These are phyloP conservation scores for Nakazawaea ishiwadae DNA, from an alignment of 805 yeast genomes.

Conservation along the genomic window DNA sequence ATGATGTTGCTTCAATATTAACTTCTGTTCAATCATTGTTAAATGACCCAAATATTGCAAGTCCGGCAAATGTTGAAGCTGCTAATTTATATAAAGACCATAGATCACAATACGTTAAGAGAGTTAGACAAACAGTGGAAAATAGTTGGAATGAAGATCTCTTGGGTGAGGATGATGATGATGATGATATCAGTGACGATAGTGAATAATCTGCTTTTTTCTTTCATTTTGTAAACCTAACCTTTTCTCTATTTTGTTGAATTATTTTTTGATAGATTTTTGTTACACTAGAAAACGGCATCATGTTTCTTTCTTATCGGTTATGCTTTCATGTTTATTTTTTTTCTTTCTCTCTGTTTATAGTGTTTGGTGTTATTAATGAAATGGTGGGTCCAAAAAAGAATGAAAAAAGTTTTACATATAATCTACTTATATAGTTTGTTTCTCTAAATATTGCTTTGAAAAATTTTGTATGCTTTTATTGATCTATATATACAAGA, in stretches of 20 bases:
- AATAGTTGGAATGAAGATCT: conserved; percentile 87
- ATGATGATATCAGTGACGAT: conserved; percentile 30
- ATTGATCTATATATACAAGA: not conserved
- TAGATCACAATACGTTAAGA: conserved; percentile 82
- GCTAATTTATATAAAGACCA: conserved; percentile 95
- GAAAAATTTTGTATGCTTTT: not conserved
- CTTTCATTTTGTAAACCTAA: too few relatives aligned
- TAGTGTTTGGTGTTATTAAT: not conserved
- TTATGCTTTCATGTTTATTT: not conserved
- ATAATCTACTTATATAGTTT: too few relatives aligned
- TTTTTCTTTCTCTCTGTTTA: not conserved
- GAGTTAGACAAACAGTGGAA: conserved; percentile 94
- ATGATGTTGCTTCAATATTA: conserved; percentile 91
- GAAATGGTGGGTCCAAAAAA: not conserved
- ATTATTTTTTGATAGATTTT: not conserved
- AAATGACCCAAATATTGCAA: conserved; percentile 93
- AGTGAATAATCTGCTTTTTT: too few relatives aligned
- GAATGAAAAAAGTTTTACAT: too few relatives aligned
- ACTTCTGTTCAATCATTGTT: conserved; percentile 89
- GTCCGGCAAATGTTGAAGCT: conserved; percentile 98
- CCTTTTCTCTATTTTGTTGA: too few relatives aligned
- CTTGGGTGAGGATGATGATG: conserved; percentile 50
- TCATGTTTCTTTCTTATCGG: not conserved
- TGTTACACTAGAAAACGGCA: not conserved
- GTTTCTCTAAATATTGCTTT: not conserved